Evolutionary conservation across 2,329 filamentous ascomycete genomes (phyloP).

Genomic region (Clonostachys solani): DNA sequence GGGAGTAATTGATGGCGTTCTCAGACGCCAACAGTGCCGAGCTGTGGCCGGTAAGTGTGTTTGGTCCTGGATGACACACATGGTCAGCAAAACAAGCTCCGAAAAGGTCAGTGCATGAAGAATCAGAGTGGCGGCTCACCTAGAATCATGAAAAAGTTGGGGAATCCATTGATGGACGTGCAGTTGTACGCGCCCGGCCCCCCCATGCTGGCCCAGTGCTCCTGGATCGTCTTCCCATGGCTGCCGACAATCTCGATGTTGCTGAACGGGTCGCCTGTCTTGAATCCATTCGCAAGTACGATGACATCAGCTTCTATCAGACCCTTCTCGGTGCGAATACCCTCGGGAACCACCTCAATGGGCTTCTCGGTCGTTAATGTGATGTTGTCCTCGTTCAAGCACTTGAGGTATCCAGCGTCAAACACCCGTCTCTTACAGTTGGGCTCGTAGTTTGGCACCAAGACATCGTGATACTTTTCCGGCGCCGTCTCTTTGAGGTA

Average conservation of each 20-base stretch:
- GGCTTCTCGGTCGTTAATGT: conserved; percentile 41
- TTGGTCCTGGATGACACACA: conserved; percentile 37
- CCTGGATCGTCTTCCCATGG: conserved; percentile 40
- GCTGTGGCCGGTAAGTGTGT: conserved; percentile 57
- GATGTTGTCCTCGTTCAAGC: conserved; percentile 44
- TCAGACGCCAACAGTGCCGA: conserved; percentile 56
- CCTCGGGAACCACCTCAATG: conserved; percentile 37
- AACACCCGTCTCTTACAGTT: conserved; percentile 63
- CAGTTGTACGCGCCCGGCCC: conserved; percentile 59
- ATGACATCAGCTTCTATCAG: conserved; percentile 53
- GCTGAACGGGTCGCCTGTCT: conserved; percentile 48
- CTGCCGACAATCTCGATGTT: conserved; percentile 48
- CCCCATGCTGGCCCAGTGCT: conserved; percentile 55
- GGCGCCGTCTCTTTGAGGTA: conserved; percentile 42
- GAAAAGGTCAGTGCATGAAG: no score
- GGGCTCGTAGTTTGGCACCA: conserved; percentile 58
- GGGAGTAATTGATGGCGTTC: conserved; percentile 55
- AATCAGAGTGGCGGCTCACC: conserved; percentile 20
- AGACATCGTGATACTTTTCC: conserved; percentile 53
- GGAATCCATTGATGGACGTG: conserved; percentile 53
- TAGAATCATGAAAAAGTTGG: conserved; percentile 61
- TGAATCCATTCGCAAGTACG: conserved; percentile 58
- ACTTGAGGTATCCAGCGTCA: conserved; percentile 49
- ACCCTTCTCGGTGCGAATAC: conserved; percentile 27
- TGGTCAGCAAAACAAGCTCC: no score